Evolutionary conservation across 768 basidiomycete species (phyloP), one percentile per base, ranked within the genome.

Genomic region (Amanita molliuscula): DNA sequence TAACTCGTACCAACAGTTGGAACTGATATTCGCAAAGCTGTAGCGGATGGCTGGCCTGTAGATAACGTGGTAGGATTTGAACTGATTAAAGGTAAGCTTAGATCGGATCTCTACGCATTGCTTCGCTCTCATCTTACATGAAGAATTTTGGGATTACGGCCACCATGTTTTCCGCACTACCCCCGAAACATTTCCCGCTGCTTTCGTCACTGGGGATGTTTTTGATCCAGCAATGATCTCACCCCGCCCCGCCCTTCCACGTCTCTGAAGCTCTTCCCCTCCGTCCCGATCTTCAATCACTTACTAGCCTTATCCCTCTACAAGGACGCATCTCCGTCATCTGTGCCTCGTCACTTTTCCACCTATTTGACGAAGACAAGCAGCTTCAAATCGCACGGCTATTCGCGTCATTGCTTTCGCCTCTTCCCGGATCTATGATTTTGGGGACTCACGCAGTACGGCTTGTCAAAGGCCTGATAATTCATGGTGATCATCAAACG

Each of bases 111-210:
- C 10, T 46, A 18, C 5, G 1, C n/a, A 9, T 20, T 3, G 13
- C n/a, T 23, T 23, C 3, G n/a, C 29, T 15, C 16, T 18, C 20
- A 40, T 20, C 9, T n/a, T 20, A 2, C n/a, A 20, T 46, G 25
- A 48, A 82, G 81, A 64, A 9, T 78, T 78, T 54, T 84, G 81
- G 81, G 68, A 77, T 4, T 66, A 74, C 3, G 82, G 82, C 1
- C 80, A 84, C 54, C 66, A 74, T 40, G 66, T 85, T 13, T 86
- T 82, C 65, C 69, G 61, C 42, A 69, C 74, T 3, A 77, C 67
- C 0, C 71, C 74, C 0, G 64, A 72, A 34, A 67, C 72, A 0
- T 83, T 79, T 60, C 76, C 78, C 1, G 76, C 70, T 0, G 59
- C 65, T 0, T 84, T 85, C 57, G 48, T 84, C n/a, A 61, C 68